phyloP scores from a whole-genome alignment of 2,329 filamentous ascomycete species.

The Simplicillium sp. region DNA sequence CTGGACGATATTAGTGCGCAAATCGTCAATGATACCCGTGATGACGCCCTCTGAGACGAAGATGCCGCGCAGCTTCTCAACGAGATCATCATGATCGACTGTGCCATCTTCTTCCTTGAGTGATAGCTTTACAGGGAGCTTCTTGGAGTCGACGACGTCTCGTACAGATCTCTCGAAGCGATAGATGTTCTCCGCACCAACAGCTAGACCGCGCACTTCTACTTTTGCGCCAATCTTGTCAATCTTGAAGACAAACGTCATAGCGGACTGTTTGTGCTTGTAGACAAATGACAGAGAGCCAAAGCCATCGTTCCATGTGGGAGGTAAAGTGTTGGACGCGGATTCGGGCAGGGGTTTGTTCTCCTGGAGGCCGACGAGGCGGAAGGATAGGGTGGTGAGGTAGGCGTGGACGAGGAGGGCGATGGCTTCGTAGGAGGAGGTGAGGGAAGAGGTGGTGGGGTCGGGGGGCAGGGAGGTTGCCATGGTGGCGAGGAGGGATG shows the following conservation, averaged over 20 bases:
- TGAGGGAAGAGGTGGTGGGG: constrained; percentile 52
- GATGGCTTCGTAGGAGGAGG: constrained; percentile 70
- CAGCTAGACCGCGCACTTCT: constrained; percentile 69
- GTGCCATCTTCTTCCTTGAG: constrained; percentile 28
- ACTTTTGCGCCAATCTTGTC: constrained; percentile 75
- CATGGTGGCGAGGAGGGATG: constrained; percentile 44
- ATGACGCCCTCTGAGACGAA: constrained; percentile 70
- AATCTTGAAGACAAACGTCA: constrained; percentile 74
- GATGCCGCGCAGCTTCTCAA: constrained; percentile 42
- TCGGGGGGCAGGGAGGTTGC: constrained; percentile 45
- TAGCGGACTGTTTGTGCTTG: constrained; percentile 73
- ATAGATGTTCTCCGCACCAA: constrained; percentile 73
- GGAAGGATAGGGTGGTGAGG: constrained; percentile 72
- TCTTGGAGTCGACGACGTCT: constrained; percentile 61
- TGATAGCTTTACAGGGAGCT: constrained; percentile 47
- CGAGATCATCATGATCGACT: constrained; percentile 42
- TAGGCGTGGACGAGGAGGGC: constrained; percentile 78
- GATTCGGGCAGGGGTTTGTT: constrained; percentile 60
- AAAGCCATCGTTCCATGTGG: constrained; percentile 73
- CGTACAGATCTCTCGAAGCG: constrained; percentile 62
- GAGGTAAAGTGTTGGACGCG: constrained; percentile 47
- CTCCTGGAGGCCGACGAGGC: constrained; percentile 74
- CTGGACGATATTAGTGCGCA: constrained; percentile 76
- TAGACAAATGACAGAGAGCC: constrained; percentile 77
- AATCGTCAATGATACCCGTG: constrained; percentile 54